Conservation (phyloP, 179 eudicot species). For the Silene vulgaris region DNA sequence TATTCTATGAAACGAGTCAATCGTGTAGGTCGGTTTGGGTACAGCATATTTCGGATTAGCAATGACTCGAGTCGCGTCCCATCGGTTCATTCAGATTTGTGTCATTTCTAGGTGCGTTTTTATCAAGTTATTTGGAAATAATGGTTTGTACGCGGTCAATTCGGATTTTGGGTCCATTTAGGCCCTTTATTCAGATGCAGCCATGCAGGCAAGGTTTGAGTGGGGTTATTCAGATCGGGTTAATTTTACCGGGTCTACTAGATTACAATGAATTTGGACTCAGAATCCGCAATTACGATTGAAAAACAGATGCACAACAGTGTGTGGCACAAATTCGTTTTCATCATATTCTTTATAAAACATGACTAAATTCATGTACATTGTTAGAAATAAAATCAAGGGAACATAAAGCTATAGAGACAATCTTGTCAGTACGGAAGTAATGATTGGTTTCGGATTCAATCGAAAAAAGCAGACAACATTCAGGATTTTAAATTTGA, state of each 20-base stretch:
- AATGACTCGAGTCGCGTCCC: too few relatives aligned
- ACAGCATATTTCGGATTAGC: too few relatives aligned
- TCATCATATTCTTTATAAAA: not conserved
- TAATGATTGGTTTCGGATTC: slow-evolving; percentile 24
- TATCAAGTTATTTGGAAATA: too few relatives aligned
- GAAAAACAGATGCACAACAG: not conserved
- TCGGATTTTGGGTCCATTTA: too few relatives aligned
- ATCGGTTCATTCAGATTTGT: too few relatives aligned
- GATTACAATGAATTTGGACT: not conserved
- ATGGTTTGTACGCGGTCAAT: too few relatives aligned
- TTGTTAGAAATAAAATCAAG: not conserved
- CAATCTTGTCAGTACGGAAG: slow-evolving; percentile 17
- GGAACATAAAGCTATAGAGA: slow-evolving; percentile 12
- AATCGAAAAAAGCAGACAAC: slow-evolving; percentile 7
- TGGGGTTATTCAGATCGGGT: too few relatives aligned
- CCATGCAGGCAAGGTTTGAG: too few relatives aligned
- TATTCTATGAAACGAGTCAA: too few relatives aligned
- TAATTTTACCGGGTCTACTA: not conserved
- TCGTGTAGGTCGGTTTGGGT: too few relatives aligned
- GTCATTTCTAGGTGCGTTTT: too few relatives aligned
- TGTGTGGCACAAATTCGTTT: not conserved
- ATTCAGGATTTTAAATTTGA: slow-evolving; percentile 8
- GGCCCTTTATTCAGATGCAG: too few relatives aligned
- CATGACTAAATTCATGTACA: not conserved
- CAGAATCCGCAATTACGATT: not conserved